Percentiles rank a stretch among this genome's conserved stretches.
Evolutionary conservation across 2,329 filamentous ascomycete species (phyloP).

Genomic region (Alternaria metachromatica): DNA sequence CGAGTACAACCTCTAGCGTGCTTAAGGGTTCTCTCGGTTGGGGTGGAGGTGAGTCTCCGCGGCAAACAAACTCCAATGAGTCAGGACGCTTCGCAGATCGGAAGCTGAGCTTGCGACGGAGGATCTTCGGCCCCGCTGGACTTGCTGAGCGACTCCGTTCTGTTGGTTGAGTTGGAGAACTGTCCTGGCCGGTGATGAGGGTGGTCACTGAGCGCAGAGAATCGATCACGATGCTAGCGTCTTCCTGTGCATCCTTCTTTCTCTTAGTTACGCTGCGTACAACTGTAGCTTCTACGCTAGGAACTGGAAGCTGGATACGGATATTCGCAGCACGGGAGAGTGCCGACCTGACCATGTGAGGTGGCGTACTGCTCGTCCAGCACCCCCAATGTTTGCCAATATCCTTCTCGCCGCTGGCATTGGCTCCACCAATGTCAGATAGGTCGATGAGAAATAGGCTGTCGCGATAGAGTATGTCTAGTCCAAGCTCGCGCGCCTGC

Average conservation of each 20-base stretch:
- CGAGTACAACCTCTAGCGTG: slow-evolving; percentile 31
- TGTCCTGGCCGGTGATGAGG: slow-evolving; percentile 10
- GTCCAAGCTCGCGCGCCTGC: slow-evolving; percentile 1
- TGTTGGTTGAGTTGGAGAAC: not conserved
- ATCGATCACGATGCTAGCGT: slow-evolving; percentile 22
- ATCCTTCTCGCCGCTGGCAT: slow-evolving; percentile 16
- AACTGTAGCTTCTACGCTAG: slow-evolving; percentile 23
- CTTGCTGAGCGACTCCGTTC: slow-evolving; percentile 5
- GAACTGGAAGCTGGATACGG: slow-evolving; percentile 32
- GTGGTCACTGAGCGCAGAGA: slow-evolving; percentile 24
- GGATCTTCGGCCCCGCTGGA: not conserved
- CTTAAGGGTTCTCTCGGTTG: slow-evolving; percentile 19
- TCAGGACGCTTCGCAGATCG: slow-evolving; percentile 7
- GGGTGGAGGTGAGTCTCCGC: slow-evolving; percentile 1
- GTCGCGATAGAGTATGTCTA: slow-evolving; percentile 29
- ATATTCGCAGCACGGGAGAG: slow-evolving; percentile 26
- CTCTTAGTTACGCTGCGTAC: slow-evolving; percentile 26
- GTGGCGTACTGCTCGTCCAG: slow-evolving; percentile 24
- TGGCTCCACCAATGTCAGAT: slow-evolving; percentile 22
- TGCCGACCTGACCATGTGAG: slow-evolving; percentile 24
- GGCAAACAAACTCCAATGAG: slow-evolving; percentile 13
- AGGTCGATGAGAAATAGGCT: slow-evolving; percentile 32
- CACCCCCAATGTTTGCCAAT: slow-evolving; percentile 24
- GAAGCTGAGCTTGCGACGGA: slow-evolving; percentile 15
- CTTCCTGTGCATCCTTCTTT: slow-evolving; percentile 29